Base-by-base conservation (phyloP, 1,284 basidiomycete genomes). In the Microbotryum intermedium region DNA sequence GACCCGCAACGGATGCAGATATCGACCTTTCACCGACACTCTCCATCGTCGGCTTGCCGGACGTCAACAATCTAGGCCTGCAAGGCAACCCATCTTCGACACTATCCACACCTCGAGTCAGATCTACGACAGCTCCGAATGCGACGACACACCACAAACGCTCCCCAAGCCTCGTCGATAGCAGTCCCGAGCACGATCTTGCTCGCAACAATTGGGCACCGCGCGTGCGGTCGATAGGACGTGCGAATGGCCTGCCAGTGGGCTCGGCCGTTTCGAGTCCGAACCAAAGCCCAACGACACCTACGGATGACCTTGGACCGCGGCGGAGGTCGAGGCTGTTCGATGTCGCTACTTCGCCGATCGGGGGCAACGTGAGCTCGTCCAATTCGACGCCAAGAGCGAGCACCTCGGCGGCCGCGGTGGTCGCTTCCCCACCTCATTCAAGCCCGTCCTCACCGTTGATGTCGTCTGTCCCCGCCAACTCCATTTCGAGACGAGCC, bases 371-470 rank as follows among this genome's bases (percentile, higher is more conserved):
- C 26, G 29, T n/a, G 0, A 34, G 60, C 3, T 50, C 56, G 5
- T 26, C 20, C 51, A 53, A 20, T 74, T 74, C 57, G 71, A 53
- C 28, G 10, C 58, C 60, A 25, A 58, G 63, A 57, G 48, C 26
- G 53, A 50, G 23, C 53, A 64, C 49, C 4, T 67, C 64, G 49
- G 60, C 21, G 60, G 61, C n/a, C 59, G 53, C 59, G 61, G 50
- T 67, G 55, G 55, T 46, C 56, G 42, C 60, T 55, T 9, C 57
- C 56, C 21, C 64, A 48, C 45, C 68, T 30, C 57, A 64, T 43
- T 56, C 70, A 53, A 60, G 58, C 69, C 61, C 70, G 52, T 64
- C 73, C 61, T 51, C 50, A 10, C 28, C 28, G 50, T n/a, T 20
- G 9, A 51, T 30, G 50, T 26, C 49, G 25, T 39, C 34, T 16